phyloP scores from a whole-genome alignment of 805 yeast genomes.

The Lipomyces starkeyi region DNA sequence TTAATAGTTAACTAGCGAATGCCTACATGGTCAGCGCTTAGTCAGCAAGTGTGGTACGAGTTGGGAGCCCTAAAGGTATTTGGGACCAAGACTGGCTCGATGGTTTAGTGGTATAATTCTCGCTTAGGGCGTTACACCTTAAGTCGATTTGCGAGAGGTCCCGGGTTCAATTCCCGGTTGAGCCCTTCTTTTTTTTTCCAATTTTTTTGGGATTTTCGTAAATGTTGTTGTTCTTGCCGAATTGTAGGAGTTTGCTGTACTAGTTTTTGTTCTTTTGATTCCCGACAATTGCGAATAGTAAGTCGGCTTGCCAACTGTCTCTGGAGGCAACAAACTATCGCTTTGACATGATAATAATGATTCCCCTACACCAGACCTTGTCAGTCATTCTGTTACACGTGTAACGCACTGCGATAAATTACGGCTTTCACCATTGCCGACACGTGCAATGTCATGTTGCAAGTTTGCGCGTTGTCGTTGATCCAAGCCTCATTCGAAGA shows the following conservation, averaged over 20 bases:
- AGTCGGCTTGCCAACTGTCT: no score
- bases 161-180: slow-evolving; percentile 50
- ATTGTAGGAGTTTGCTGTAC: no score
- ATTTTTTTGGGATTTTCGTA: background rate
- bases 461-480: no score
- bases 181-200: slow-evolving; percentile 41
- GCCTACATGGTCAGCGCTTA: background rate
- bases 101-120: slow-evolving; percentile 49
- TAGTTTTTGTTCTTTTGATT: no score
- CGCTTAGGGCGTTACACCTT: slow-evolving; percentile 45
- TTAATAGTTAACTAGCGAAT: no score
- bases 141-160: slow-evolving; percentile 47
- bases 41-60: background rate
- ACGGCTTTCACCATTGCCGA: no score
- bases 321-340: background rate
- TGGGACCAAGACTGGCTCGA: slow-evolving; percentile 41
- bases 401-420: background rate
- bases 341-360: background rate
- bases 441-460: no score
- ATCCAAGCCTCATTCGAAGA: no score
- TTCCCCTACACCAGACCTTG: background rate
- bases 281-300: no score
- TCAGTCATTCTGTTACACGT: background rate
- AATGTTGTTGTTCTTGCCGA: no score
- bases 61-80: background rate